These are phyloP conservation scores for Ceratorhiza oryzae-sativae DNA, from an alignment of 1,284 basidiomycete genomes.

Conservation along the genomic window DNA sequence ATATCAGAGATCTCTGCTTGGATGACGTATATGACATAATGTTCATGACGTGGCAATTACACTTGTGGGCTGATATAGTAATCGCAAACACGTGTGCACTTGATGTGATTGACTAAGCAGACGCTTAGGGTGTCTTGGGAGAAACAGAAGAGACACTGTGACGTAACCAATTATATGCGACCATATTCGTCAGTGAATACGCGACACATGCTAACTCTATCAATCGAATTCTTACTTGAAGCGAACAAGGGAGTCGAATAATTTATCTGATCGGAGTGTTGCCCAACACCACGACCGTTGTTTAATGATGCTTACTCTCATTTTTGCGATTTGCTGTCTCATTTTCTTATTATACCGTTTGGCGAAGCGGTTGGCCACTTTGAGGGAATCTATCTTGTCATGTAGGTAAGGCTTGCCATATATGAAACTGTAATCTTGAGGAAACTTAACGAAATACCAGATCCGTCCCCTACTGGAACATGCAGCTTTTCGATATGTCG, in stretches of 20 bases:
- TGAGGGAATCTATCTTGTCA: not conserved
- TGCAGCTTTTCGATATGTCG: conserved; percentile 4
- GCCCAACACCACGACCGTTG: not conserved
- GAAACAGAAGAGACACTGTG: no score
- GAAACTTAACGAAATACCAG: not conserved
- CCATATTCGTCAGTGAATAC: no score
- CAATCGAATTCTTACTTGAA: not conserved
- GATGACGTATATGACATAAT: not conserved
- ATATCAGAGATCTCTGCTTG: not conserved
- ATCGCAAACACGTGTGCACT: not conserved
- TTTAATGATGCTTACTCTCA: not conserved
- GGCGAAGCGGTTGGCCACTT: not conserved
- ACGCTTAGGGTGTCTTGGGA: no score
- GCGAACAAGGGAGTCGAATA: not conserved
- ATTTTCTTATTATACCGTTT: not conserved
- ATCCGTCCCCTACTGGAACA: not conserved
- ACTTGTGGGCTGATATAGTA: not conserved
- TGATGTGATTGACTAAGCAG: no score
- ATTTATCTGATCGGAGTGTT: not conserved
- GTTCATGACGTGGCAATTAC: not conserved
- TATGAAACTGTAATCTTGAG: not conserved
- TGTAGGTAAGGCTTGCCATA: not conserved
- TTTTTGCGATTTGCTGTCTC: not conserved
- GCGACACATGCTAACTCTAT: not conserved
- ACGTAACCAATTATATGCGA: no score